Evolutionary conservation across 495 filamentous ascomycete species (phyloP).

Genomic region (Penicillium chermesinum): DNA sequence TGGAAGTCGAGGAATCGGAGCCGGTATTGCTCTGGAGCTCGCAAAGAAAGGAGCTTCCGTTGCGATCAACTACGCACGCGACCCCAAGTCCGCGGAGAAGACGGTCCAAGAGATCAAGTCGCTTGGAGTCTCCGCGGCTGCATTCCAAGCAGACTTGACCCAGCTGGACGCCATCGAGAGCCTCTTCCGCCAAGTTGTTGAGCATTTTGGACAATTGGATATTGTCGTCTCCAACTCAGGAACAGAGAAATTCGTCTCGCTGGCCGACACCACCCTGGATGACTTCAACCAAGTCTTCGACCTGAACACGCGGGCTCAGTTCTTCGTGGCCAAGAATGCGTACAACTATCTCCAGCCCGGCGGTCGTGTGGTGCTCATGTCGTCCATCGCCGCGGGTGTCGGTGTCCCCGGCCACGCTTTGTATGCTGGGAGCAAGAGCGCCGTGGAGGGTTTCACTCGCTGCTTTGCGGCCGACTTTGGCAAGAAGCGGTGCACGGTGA

Average conservation of each 20-base stretch:
- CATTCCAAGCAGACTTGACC: conserved; percentile 73
- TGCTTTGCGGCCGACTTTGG: conserved; percentile 71
- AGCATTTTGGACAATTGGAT: conserved; percentile 63
- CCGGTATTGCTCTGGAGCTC: conserved; percentile 71
- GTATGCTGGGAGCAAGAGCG: conserved; percentile 72
- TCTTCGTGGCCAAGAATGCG: conserved; percentile 77
- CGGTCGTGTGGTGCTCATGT: conserved; percentile 60
- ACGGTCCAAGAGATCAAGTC: conserved; percentile 57
- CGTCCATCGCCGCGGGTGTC: conserved; percentile 49
- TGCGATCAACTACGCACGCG: conserved; percentile 72
- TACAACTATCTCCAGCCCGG: conserved; percentile 61
- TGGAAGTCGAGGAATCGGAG: conserved; percentile 67
- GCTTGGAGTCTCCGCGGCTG: conserved; percentile 55
- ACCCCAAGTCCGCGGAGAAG: conserved; percentile 55
- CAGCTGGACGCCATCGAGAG: conserved; percentile 57
- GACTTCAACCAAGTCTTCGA: conserved; percentile 73
- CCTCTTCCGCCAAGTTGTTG: conserved; percentile 60
- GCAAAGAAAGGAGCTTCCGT: conserved; percentile 66
- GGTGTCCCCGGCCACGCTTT: conserved; percentile 68
- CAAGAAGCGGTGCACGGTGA: conserved; percentile 67
- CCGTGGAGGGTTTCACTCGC: conserved; percentile 73
- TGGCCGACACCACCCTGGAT: conserved; percentile 66
- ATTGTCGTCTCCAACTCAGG: conserved; percentile 64
- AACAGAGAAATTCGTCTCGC: conserved; percentile 40
- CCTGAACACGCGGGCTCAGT: conserved; percentile 73